phyloP scores from a whole-genome alignment of 202 grass and related monocot genomes.

The Zizania palustris region DNA sequence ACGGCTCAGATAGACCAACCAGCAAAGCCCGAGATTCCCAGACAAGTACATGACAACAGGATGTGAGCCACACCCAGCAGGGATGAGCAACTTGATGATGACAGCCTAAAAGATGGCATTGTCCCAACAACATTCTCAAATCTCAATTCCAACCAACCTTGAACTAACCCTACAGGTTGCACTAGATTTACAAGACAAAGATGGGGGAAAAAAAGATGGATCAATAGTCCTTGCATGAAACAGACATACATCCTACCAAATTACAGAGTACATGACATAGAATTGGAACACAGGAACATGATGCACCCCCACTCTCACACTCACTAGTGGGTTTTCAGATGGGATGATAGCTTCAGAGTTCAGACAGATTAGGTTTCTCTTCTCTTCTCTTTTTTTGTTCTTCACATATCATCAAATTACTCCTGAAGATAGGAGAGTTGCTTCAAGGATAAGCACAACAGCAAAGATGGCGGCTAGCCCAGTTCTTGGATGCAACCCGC shows the following conservation, averaged over 20 bases:
- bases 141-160: slow-evolving; percentile 21
- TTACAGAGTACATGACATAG: slow-evolving; percentile 25
- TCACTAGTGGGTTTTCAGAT: slow-evolving; percentile 25
- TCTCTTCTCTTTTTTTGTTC: slow-evolving; percentile 4
- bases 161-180: slow-evolving; percentile 19
- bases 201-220: background rate
- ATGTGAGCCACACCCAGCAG: background rate
- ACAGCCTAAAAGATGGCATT: background rate
- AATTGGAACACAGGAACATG: background rate
- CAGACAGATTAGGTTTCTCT: slow-evolving; percentile 11
- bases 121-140: slow-evolving; percentile 31
- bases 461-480: background rate
- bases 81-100: background rate
- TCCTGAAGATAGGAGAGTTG: background rate
- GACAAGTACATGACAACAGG: background rate
- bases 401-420: slow-evolving; percentile 13
- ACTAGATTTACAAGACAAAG: slow-evolving; percentile 52
- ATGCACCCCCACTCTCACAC: background rate
- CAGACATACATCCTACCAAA: slow-evolving; percentile 52
- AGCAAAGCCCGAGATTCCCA: too few relatives aligned
- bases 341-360: slow-evolving; percentile 6
- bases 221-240: slow-evolving; percentile 47
- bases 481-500: slow-evolving; percentile 26
- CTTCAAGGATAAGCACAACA: background rate
- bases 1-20: too few relatives aligned